Conservation (phyloP, 495 filamentous ascomycete genomes). For the Neurospora sublineolata region DNA sequence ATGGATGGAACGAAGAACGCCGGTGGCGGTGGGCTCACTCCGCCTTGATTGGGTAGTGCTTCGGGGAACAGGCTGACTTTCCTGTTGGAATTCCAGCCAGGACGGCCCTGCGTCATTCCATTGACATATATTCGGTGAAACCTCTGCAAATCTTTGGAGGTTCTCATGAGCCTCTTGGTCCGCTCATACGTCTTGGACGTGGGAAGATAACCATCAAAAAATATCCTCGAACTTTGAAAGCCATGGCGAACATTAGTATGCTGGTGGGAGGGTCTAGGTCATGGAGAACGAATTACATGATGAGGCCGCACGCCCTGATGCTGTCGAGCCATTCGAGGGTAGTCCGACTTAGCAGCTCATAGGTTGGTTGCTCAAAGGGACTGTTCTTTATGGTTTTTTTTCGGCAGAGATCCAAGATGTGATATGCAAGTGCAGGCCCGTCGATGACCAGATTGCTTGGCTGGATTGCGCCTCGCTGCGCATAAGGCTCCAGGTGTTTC, state of each 20-base stretch:
- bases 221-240: slow-evolving; percentile 43
- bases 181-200: slow-evolving; percentile 18
- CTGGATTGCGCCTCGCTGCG: slow-evolving; percentile 34
- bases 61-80: slow-evolving; percentile 13
- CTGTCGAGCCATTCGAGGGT: slow-evolving; percentile 50
- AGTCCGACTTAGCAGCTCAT: slow-evolving; percentile 45
- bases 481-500: slow-evolving; percentile 46
- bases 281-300: slow-evolving; percentile 39
- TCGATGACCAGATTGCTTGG: slow-evolving; percentile 51
- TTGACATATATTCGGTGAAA: slow-evolving; percentile 10
- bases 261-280: background rate
- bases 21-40: slow-evolving; percentile 35
- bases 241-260: slow-evolving; percentile 2
- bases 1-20: slow-evolving; percentile 58
- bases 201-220: slow-evolving; percentile 70
- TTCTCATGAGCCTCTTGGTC: slow-evolving; percentile 15
- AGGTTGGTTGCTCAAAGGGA: slow-evolving; percentile 46
- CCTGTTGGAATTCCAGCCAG: background rate
- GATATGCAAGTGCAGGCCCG: slow-evolving; percentile 63
- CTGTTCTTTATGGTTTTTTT: slow-evolving; percentile 21
- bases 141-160: slow-evolving; percentile 11
- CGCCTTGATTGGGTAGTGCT: slow-evolving; percentile 5
- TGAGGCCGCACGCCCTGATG: slow-evolving; percentile 38
- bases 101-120: slow-evolving; percentile 7
- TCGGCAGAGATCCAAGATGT: slow-evolving; percentile 48